These are phyloP conservation scores for Lachnellula subtilissima DNA, from an alignment of 2,329 filamentous ascomycete genomes.

Conservation along the genomic window DNA sequence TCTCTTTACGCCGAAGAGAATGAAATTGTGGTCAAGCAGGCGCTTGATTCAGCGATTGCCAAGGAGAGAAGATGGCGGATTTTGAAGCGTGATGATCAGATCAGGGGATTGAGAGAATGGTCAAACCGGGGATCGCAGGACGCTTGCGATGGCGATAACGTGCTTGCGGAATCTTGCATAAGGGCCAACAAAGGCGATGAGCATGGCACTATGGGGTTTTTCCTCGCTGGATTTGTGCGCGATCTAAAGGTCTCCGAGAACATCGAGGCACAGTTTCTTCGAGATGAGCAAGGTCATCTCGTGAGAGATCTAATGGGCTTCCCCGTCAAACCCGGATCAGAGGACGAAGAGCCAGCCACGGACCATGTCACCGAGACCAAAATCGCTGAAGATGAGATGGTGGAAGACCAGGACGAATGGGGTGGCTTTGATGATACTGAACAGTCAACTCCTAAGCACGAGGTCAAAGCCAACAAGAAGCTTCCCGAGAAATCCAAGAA, in stretches of 20 bases:
- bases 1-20: slow-evolving; percentile 86
- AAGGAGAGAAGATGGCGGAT: slow-evolving; percentile 69
- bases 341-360: slow-evolving; percentile 13
- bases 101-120: slow-evolving; percentile 73
- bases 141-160: slow-evolving; percentile 44
- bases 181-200: slow-evolving; percentile 76
- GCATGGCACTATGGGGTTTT: slow-evolving; percentile 89
- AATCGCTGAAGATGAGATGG: slow-evolving; percentile 19
- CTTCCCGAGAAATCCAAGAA: neutral
- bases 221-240: slow-evolving; percentile 80
- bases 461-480: neutral
- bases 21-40: slow-evolving; percentile 72
- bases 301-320: slow-evolving; percentile 39
- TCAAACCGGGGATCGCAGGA: slow-evolving; percentile 52
- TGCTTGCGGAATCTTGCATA: slow-evolving; percentile 69
- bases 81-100: slow-evolving; percentile 66
- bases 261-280: slow-evolving; percentile 22
- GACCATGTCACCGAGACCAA: slow-evolving; percentile 5
- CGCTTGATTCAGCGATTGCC: slow-evolving; percentile 64
- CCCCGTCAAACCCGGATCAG: slow-evolving; percentile 31
- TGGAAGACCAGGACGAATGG: slow-evolving; percentile 35
- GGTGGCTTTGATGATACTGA: slow-evolving; percentile 38
- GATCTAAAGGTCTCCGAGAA: slow-evolving; percentile 8
- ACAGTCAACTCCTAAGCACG: slow-evolving; percentile 10
- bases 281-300: slow-evolving; percentile 51